Evolutionary conservation across 139 green algal species (phyloP).

Genomic region (Zygnema circumcarinatum): DNA sequence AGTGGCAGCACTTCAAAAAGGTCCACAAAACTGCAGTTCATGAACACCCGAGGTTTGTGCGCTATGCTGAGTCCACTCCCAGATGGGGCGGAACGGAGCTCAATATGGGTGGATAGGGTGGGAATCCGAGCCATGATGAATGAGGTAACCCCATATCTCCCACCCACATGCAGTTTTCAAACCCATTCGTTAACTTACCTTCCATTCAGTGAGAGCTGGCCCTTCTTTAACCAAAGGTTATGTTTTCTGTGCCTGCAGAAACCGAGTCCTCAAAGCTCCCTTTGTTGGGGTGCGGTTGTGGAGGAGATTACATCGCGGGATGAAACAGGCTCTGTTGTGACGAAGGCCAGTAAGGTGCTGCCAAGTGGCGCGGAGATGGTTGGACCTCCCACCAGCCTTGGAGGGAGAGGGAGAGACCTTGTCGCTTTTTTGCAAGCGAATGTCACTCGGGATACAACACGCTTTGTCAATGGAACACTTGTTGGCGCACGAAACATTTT

Average conservation of each 20-base stretch:
- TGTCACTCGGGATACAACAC: slow-evolving; percentile 81
- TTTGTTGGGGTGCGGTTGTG: slow-evolving; percentile 73
- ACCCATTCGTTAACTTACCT: too few relatives aligned
- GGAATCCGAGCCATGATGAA: slow-evolving; percentile 80
- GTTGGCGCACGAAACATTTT: slow-evolving; percentile 78
- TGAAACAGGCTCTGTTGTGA: slow-evolving; percentile 69
- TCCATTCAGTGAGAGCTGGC: neutral
- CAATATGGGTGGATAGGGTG: slow-evolving; percentile 91
- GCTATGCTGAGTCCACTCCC: slow-evolving; percentile 81
- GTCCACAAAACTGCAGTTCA: slow-evolving; percentile 66
- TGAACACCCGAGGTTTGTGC: slow-evolving; percentile 81
- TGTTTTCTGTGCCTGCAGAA: slow-evolving; percentile 14
- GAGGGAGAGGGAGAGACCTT: slow-evolving; percentile 77
- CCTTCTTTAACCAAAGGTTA: neutral
- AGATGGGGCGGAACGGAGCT: slow-evolving; percentile 79
- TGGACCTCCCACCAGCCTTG: slow-evolving; percentile 87
- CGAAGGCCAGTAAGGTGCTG: slow-evolving; percentile 36
- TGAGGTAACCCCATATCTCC: slow-evolving; percentile 22
- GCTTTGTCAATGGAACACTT: slow-evolving; percentile 75
- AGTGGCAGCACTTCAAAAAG: slow-evolving; percentile 72
- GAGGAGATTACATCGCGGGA: slow-evolving; percentile 80
- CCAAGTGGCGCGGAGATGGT: slow-evolving; percentile 40
- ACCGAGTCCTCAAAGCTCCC: slow-evolving; percentile 58
- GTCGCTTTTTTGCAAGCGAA: slow-evolving; percentile 71
- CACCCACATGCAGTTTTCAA: neutral